Conservation (phyloP, 2,329 filamentous ascomycete genomes). For the Gaeumannomyces sp. region DNA sequence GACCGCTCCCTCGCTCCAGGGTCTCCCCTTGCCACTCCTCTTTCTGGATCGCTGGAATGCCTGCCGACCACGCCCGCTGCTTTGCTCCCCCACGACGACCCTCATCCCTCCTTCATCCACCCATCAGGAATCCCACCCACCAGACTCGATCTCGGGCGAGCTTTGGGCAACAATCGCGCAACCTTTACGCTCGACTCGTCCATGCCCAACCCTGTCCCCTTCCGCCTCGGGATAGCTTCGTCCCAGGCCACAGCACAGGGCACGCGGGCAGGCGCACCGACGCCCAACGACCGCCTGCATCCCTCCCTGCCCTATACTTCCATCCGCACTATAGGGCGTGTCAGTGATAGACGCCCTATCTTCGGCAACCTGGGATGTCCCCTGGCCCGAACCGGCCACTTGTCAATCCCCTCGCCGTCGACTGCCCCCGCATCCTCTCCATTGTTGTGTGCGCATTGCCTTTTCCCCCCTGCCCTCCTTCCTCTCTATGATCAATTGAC, state of each 20-base stretch:
- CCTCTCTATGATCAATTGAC: not conserved
- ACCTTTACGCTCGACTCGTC: not conserved
- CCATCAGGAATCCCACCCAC: not conserved
- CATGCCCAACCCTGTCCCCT: not conserved
- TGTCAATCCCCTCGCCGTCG: not conserved
- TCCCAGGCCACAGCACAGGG: not conserved
- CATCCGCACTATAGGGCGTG: not conserved
- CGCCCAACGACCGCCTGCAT: not conserved
- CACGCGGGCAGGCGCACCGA: not conserved
- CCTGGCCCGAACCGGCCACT: not conserved
- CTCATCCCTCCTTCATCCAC: not conserved
- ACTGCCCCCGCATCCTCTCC: not conserved
- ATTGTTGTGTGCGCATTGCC: not conserved
- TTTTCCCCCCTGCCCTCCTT: not conserved
- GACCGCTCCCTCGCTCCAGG: not conserved
- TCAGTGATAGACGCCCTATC: not conserved
- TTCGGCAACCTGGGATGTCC: not conserved
- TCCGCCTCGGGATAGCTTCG: not conserved
- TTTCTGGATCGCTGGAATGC: not conserved
- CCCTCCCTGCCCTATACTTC: not conserved
- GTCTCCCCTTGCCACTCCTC: not conserved
- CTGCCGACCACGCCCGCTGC: not conserved
- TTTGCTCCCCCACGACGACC: not conserved
- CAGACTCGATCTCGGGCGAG: not conserved
- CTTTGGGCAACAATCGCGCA: slow-evolving; percentile 1